phyloP scores from a whole-genome alignment of 805 yeast species.

The Torulaspora quercuum region DNA sequence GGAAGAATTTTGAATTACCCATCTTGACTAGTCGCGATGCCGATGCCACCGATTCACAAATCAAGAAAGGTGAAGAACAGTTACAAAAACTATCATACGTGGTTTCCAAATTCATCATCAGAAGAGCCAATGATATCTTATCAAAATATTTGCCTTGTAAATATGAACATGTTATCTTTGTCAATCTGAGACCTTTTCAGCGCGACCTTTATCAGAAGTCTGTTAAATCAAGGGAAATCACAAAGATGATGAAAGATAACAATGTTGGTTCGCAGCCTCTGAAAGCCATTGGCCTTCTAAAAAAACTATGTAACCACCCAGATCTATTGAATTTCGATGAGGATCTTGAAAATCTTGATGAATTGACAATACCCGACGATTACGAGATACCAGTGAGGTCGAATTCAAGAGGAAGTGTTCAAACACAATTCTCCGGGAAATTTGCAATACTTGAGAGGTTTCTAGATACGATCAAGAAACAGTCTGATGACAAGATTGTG shows the following conservation, averaged over 20 bases:
- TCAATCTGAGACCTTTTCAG: conserved; percentile 78
- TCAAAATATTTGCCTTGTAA: conserved; percentile 93
- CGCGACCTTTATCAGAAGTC: conserved; percentile 64
- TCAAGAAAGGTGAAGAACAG: conserved; percentile 62
- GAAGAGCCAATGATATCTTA: conserved; percentile 92
- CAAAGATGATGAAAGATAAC: conserved; percentile 42
- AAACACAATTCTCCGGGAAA: conserved; percentile 82
- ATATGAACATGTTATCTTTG: conserved; percentile 95
- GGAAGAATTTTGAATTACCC: conserved; percentile 76
- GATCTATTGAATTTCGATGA: conserved; percentile 71
- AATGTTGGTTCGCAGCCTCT: conserved; percentile 57
- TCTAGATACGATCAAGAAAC: conserved; percentile 66
- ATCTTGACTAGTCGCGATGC: conserved; percentile 88
- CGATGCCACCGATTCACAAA: conserved; percentile 76
- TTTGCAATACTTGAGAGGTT: conserved; percentile 82
- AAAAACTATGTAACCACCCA: conserved; percentile 93
- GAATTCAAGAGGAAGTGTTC: conserved; percentile 50
- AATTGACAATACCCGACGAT: conserved; percentile 64
- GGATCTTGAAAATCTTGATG: conserved; percentile 61
- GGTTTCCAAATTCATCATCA: conserved; percentile 85
- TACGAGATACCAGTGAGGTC: conserved; percentile 39
- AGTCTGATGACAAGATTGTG: conserved; percentile 93
- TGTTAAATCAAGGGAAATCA: conserved; percentile 74
- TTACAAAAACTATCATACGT: conserved; percentile 64
- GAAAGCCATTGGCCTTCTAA: conserved; percentile 82